phyloP scores from a whole-genome alignment of 2,329 filamentous ascomycete genomes.

The Pestalotiopsis sp. region DNA sequence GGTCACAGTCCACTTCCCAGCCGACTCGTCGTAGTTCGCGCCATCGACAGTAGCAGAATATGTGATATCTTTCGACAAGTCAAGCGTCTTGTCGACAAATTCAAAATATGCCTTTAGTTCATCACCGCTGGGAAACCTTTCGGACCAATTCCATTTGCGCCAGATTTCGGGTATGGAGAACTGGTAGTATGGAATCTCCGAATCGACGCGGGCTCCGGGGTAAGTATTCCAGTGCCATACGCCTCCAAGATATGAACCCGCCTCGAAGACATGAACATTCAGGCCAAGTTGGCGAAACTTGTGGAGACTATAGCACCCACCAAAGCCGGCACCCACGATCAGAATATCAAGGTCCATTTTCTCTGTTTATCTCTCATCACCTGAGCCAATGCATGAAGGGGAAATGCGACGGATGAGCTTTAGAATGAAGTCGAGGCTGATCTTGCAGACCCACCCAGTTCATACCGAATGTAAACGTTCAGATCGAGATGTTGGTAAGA shows the following conservation, averaged over 20 bases:
- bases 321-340: not conserved
- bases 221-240: slow-evolving; percentile 2
- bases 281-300: not conserved
- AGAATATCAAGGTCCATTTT: not conserved
- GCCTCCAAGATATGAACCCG: not conserved
- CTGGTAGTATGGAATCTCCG: slow-evolving; percentile 1
- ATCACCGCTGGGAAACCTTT: not conserved
- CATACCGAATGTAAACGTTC: not conserved
- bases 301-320: slow-evolving; percentile 3
- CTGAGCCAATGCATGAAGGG: not conserved
- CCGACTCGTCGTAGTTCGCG: not conserved
- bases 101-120: not conserved
- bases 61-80: slow-evolving; percentile 1
- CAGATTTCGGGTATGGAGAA: not conserved
- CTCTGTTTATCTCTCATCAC: not conserved
- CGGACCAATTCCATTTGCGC: slow-evolving; percentile 3
- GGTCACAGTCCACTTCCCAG: not conserved
- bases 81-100: not conserved
- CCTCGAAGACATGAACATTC: not conserved
- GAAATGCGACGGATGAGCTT: no score
- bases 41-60: slow-evolving; percentile 1
- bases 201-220: not conserved
- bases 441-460: no score
- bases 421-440: no score
- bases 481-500: not conserved